Evolutionary conservation across 1,284 basidiomycete genomes (phyloP), one percentile per base, ranked within the genome.

Genomic region (Lentinus polychrous): DNA sequence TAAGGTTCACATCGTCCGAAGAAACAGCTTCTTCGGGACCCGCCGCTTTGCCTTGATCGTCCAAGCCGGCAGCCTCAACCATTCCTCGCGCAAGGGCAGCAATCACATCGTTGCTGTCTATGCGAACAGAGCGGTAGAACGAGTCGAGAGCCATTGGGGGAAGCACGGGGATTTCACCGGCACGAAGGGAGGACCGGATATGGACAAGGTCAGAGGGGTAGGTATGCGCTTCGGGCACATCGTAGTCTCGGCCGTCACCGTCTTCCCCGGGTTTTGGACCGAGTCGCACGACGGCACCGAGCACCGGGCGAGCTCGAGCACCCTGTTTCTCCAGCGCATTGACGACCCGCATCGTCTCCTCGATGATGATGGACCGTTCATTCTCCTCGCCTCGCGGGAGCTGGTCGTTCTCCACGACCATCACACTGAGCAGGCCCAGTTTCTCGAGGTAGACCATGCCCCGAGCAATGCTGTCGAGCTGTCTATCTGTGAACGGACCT

Each of bases 391-490:
- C 83, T 18, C 77, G 74, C 23, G 74, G 69, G 55, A 92, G 76
- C 37, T 82, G 78, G 61, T 96, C 93, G 57, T 91, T 83, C 57
- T 99, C 96, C 43, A 98, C 79, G 43, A 99, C 90, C 53, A 99
- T 91, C 57, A 99, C 93, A 54, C 87, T 88, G 55, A 97, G 88
- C 14, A 99, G 77, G 2, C 96, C 96, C 23, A 99, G 84, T 61
- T 93, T 94, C 66, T 95, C 91, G 43, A 99, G 81, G 63, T 97
- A 93, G 43, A 94, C 87, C 72, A 99, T 81, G 41, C 96, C 96
- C 37, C 89, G 83, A 24, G 90, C 85, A 55, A 99, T 91, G 62
- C 92, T 94, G 55, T 94, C 87, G 50, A 99, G 83, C 64, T 99
- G 96, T 10, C 85, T 78, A 66, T 96, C 88, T n/a, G 83, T 91